Conservation (phyloP, 257 asterid species). For the Solanum microdontum region DNA sequence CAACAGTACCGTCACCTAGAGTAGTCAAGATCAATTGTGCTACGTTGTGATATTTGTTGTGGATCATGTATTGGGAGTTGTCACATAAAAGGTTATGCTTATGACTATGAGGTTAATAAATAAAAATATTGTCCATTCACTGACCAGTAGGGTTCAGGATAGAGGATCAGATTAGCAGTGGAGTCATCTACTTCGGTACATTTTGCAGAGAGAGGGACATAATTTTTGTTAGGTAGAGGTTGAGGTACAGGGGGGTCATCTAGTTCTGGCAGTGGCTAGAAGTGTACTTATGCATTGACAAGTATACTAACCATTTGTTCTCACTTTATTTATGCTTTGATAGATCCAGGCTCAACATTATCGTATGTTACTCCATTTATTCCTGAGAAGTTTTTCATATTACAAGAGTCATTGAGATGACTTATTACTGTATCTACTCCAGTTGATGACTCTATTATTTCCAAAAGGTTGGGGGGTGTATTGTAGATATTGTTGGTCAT, state of each 20-base stretch:
- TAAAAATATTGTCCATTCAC: too few relatives aligned
- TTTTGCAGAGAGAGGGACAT: background rate
- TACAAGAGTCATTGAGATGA: background rate
- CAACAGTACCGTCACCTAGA: background rate
- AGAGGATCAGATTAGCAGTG: too few relatives aligned
- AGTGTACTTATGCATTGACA: background rate
- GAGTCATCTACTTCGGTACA: too few relatives aligned
- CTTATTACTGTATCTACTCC: background rate
- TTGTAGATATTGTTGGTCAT: background rate
- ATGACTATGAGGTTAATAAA: too few relatives aligned
- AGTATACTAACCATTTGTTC: background rate
- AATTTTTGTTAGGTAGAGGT: background rate
- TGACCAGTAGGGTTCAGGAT: too few relatives aligned
- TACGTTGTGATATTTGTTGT: background rate
- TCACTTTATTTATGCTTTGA: background rate
- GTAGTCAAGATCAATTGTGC: background rate
- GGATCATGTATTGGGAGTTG: background rate
- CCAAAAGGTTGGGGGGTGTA: background rate
- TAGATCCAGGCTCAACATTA: background rate
- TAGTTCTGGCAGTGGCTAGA: too few relatives aligned
- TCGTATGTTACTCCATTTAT: background rate
- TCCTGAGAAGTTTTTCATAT: background rate
- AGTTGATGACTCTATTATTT: background rate
- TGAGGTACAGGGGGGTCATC: background rate
- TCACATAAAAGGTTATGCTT: too few relatives aligned